These are phyloP conservation scores for Sungouiozyma intestinalis DNA, from an alignment of 805 yeast species.

Conservation along the genomic window DNA sequence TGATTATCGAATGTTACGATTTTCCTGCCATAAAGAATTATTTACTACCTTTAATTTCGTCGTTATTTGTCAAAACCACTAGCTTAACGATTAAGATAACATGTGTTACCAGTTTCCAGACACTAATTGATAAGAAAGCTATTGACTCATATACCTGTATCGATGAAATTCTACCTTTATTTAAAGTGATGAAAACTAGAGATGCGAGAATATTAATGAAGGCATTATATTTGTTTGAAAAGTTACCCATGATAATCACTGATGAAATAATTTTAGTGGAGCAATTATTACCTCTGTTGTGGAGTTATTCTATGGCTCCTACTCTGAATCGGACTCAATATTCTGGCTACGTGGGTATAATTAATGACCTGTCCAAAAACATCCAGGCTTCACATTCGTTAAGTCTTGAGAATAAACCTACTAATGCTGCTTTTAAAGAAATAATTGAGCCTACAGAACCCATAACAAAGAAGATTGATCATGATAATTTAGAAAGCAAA, in stretches of 20 bases:
- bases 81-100: conserved; percentile 67
- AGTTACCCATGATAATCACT: conserved; percentile 31
- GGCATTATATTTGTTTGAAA: conserved; percentile 35
- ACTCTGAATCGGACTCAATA: conserved; percentile 36
- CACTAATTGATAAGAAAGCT: conserved; percentile 45
- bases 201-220: conserved; percentile 53
- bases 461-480: conserved; percentile 10
- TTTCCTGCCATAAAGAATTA: conserved; percentile 63
- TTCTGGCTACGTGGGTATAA: conserved; percentile 28
- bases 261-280: conserved; percentile 41
- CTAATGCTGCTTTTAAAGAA: conserved; percentile 18
- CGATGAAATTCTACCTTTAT: conserved; percentile 74
- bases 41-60: conserved; percentile 62
- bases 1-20: conserved; percentile 41
- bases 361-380: conserved; percentile 33
- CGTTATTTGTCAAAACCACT: conserved; percentile 74
- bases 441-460: conserved; percentile 14
- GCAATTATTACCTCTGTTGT: conserved; percentile 43
- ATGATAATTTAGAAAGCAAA: conserved; percentile 18
- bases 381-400: conserved; percentile 37
- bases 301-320: conserved; percentile 39
- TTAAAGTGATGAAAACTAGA: conserved; percentile 65
- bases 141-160: conserved; percentile 61
- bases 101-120: conserved; percentile 50
- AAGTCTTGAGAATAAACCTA: conserved; percentile 23